A percentile compares a stretch with the other conserved stretches of the same genome.
Conservation (phyloP, 1,284 basidiomycete genomes). For the Malassezia pachydermatis region DNA sequence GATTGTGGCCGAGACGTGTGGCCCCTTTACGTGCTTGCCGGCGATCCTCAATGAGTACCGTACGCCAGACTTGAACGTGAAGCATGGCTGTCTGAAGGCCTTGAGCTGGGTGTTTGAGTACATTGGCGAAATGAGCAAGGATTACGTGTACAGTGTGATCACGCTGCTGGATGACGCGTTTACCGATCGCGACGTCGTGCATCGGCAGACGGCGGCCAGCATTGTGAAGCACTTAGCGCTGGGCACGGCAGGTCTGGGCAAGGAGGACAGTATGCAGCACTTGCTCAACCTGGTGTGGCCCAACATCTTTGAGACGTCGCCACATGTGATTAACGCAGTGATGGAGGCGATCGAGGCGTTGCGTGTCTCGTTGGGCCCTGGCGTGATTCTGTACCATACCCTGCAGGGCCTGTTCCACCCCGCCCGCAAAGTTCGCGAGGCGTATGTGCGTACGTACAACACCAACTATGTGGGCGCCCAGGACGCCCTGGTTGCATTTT, state of each 20-base stretch:
- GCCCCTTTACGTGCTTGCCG: slow-evolving; percentile 96
- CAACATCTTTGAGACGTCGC: slow-evolving; percentile 94
- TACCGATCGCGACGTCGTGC: slow-evolving; percentile 94
- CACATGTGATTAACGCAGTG: slow-evolving; percentile 84
- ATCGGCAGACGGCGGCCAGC: slow-evolving; percentile 94
- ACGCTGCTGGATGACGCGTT: slow-evolving; percentile 95
- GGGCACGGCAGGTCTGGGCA: slow-evolving; percentile 89
- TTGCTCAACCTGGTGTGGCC: slow-evolving; percentile 98
- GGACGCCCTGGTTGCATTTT: slow-evolving; percentile 87
- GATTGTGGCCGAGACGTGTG: slow-evolving; percentile 75
- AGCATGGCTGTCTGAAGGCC: slow-evolving; percentile 98
- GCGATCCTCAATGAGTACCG: slow-evolving; percentile 98
- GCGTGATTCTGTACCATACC: slow-evolving; percentile 72
- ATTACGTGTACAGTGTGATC: slow-evolving; percentile 92
- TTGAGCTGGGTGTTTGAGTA: slow-evolving; percentile 98
- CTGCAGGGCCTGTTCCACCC: slow-evolving; percentile 54
- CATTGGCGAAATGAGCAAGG: slow-evolving; percentile 97
- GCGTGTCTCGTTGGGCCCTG: slow-evolving; percentile 87
- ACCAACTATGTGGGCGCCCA: slow-evolving; percentile 63
- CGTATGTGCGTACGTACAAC: slow-evolving; percentile 68
- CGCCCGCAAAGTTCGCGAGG: slow-evolving; percentile 88
- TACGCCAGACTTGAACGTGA: slow-evolving; percentile 86
- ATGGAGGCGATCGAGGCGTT: slow-evolving; percentile 76
- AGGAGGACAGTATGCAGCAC: slow-evolving; percentile 94
- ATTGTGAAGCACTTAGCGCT: slow-evolving; percentile 97